phyloP scores from a whole-genome alignment of 2,329 filamentous ascomycete genomes.

The Epichloe baconii region DNA sequence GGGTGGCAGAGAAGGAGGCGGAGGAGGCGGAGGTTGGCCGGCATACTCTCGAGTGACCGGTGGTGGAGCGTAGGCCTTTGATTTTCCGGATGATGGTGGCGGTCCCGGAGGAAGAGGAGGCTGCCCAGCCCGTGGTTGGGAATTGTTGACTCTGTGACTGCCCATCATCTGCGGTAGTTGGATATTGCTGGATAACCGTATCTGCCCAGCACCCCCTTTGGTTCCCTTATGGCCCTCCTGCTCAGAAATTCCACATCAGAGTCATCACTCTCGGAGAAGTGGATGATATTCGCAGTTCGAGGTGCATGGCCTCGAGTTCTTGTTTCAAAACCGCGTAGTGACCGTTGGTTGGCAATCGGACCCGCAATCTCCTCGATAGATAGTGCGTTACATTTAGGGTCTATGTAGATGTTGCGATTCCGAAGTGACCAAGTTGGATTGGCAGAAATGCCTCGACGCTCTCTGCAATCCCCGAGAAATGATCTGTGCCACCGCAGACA shows the following conservation, averaged over 20 bases:
- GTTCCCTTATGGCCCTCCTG: conserved; percentile 19
- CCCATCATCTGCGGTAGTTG: conserved; percentile 20
- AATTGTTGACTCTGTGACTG: conserved; percentile 8
- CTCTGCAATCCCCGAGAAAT: conserved; percentile 44
- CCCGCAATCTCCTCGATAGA: conserved; percentile 23
- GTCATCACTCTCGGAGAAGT: conserved; percentile 34
- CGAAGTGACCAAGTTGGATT: conserved; percentile 39
- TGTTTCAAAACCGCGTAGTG: conserved; percentile 15
- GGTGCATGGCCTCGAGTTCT: conserved; percentile 22
- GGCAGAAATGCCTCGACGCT: conserved; percentile 9
- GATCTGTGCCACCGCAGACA: conserved; percentile 37
- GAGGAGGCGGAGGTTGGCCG: conserved; percentile 7
- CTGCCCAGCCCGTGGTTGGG: conserved; percentile 12
- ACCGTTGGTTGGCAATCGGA: conserved; percentile 12
- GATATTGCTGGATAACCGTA: conserved; percentile 28
- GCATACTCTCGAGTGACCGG: conserved; percentile 10
- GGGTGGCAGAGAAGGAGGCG: conserved; percentile 16
- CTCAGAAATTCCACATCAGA: conserved; percentile 32
- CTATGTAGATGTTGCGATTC: conserved; percentile 36
- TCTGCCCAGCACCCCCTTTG: conserved; percentile 17
- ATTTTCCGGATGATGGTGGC: conserved; percentile 18
- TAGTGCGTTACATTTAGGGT: conserved; percentile 26
- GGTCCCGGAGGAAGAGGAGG: conserved; percentile 27
- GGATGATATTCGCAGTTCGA: conserved; percentile 23
- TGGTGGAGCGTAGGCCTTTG: conserved; percentile 13